phyloP scores from a whole-genome alignment of 2,329 filamentous ascomycete species.

The Aureobasidium sp. region DNA sequence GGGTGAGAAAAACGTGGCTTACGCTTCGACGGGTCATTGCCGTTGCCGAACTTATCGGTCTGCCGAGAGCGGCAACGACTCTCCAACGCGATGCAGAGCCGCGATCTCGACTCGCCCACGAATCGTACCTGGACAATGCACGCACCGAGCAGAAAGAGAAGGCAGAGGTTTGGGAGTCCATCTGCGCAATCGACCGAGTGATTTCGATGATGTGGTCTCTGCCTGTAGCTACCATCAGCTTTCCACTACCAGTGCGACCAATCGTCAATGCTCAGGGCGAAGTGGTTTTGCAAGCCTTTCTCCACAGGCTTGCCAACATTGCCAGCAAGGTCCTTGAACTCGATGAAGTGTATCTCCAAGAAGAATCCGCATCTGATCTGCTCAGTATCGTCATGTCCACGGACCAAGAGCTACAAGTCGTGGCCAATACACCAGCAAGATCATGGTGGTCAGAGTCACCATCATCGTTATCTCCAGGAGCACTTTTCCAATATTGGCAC shows the following conservation, averaged over 20 bases:
- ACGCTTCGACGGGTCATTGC: slow-evolving; percentile 32
- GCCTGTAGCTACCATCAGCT: slow-evolving; percentile 28
- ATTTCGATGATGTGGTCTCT: slow-evolving; percentile 31
- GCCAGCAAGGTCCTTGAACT: slow-evolving; percentile 24
- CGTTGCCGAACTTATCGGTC: slow-evolving; percentile 34
- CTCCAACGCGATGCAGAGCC: neutral
- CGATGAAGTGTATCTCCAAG: slow-evolving; percentile 21
- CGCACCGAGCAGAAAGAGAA: slow-evolving; percentile 18
- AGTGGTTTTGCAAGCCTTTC: slow-evolving; percentile 22
- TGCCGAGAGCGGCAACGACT: slow-evolving; percentile 23
- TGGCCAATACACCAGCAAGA: slow-evolving; percentile 23
- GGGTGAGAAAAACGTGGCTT: slow-evolving; percentile 32
- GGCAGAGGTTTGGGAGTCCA: slow-evolving; percentile 28
- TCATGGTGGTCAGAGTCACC: slow-evolving; percentile 19
- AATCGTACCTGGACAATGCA: slow-evolving; percentile 7
- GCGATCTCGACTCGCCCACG: neutral
- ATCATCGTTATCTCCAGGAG: neutral
- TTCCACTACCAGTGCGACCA: slow-evolving; percentile 18
- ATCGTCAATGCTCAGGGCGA: slow-evolving; percentile 21
- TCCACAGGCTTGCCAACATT: slow-evolving; percentile 24
- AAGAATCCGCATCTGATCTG: slow-evolving; percentile 19
- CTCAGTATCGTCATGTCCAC: slow-evolving; percentile 23
- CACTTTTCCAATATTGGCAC: neutral
- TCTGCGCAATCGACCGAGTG: slow-evolving; percentile 30
- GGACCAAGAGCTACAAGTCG: slow-evolving; percentile 23